Base-by-base conservation (phyloP, 2,329 filamentous ascomycete species). In the Ambrosiella xylebori region DNA sequence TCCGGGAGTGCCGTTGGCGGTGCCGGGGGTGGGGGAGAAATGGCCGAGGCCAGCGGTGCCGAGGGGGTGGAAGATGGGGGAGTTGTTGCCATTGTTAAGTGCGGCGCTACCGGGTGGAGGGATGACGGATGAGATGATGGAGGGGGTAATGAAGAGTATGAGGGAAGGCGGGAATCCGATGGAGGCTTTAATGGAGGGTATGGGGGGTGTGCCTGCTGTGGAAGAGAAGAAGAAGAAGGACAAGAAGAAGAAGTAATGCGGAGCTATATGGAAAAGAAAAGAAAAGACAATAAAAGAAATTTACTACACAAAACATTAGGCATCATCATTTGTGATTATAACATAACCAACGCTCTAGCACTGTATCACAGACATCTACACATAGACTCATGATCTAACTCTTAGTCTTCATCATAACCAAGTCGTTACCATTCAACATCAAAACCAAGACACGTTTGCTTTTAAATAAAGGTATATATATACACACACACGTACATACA, bases 121-220 rank as follows among this genome's bases (percentile, higher is more conserved):
- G 40, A 88, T 97, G 9, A 90, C 82, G 62, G 93, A 98, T 70
- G 95, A 97, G 67, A 81, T 96, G 61, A 82, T 97, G 66, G 88
- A 93, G 74, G 90, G 96, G 64, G 95, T 96, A 77, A 95, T 97
- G 90, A 84, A 82, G 66, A 88, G 94, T 73, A 95, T 97, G 88
- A 74, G 76, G 65, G 69, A 70, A 2, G 71, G 70, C 1, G 75
- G 71, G 0, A 74, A 76, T 45, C 71, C 70, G 7, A 74, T 74
- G 73, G 65, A 68, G 7, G 72, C 71, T 41, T 61, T 72, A 58
- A 72, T 73, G 71, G 71, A 66, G 64, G 1, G 66, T 62, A 82
- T 82, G 78, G 81, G 80, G 78, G 78, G 77, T n/a, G 76, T 15
- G 44, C 64, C 17, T 64, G 63, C 2, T 62, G 62, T 12, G 61